These are phyloP conservation scores for Penicillium sclerotiorum DNA, from an alignment of 2,329 filamentous ascomycete genomes.

Conservation along the genomic window DNA sequence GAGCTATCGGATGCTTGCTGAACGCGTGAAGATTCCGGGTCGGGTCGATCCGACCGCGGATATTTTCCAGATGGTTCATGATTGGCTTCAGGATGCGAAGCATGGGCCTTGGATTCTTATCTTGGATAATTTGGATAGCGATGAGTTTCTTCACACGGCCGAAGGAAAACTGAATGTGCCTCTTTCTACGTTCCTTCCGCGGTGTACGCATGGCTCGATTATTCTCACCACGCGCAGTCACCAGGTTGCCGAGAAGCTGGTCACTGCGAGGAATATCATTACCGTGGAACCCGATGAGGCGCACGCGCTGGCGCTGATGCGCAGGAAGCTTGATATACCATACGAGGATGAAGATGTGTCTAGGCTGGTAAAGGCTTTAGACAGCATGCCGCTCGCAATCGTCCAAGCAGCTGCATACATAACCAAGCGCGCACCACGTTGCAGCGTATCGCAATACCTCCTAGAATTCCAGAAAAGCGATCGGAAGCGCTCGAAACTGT, in stretches of 20 bases:
- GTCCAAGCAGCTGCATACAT: constrained; percentile 35
- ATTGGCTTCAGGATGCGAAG: not conserved
- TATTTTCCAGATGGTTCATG: not conserved
- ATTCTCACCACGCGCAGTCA: not conserved
- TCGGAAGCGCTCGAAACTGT: not conserved
- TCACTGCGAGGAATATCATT: constrained; percentile 11
- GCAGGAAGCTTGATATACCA: constrained; percentile 25
- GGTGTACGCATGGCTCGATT: not conserved
- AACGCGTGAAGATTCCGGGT: not conserved
- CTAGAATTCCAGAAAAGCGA: not conserved
- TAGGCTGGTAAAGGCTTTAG: constrained; percentile 15
- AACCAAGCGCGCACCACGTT: constrained; percentile 7
- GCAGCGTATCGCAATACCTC: constrained; percentile 10
- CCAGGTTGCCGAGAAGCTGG: not conserved
- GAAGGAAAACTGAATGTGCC: not conserved
- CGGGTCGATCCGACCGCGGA: not conserved
- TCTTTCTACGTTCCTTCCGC: not conserved
- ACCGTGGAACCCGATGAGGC: constrained; percentile 21
- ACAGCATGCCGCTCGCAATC: constrained; percentile 12
- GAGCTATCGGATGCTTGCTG: not conserved
- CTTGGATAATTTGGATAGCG: not conserved
- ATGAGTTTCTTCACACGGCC: not conserved
- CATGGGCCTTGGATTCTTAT: not conserved
- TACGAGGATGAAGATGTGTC: not conserved
- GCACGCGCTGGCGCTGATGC: constrained; percentile 30